phyloP scores from a whole-genome alignment of 139 green algal species.

The Coelastrella sp. region DNA sequence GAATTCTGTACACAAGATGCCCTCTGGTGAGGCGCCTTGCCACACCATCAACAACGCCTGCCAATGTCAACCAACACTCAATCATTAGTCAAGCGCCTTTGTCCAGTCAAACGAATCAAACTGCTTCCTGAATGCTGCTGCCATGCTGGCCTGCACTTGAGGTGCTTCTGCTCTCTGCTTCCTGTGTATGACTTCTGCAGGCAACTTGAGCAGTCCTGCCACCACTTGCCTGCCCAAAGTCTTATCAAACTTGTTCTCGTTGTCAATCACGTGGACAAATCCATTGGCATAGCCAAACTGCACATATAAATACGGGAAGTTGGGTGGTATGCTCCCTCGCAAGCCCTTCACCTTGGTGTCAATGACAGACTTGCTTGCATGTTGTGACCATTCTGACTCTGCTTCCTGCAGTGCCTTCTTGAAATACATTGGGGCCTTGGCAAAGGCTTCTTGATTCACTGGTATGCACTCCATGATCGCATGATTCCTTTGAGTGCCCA shows the following conservation, averaged over 20 bases:
- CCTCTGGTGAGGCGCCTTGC: no score
- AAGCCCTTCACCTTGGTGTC: constrained; percentile 94
- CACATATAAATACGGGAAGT: constrained; percentile 96
- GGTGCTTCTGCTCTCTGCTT: constrained; percentile 32
- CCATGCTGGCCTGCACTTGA: constrained; percentile 59
- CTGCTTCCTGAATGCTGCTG: constrained; percentile 78
- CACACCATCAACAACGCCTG: no score
- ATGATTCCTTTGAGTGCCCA: constrained; percentile 72
- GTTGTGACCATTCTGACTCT: constrained; percentile 93
- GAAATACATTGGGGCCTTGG: constrained; percentile 66
- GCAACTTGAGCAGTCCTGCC: constrained; percentile 87
- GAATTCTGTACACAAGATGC: no score
- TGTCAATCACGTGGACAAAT: constrained; percentile 96
- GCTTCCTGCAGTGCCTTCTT: constrained; percentile 90
- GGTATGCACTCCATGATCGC: constrained; percentile 90
- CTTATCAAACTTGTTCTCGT: constrained; percentile 87
- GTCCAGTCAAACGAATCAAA: constrained; percentile 93
- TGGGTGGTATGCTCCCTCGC: constrained; percentile 88
- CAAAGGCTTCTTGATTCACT: constrained; percentile 53
- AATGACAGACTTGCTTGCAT: constrained; percentile 92
- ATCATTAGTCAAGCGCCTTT: constrained; percentile 69
- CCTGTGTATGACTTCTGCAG: constrained; percentile 80
- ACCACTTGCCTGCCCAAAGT: constrained; percentile 81
- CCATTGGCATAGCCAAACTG: constrained; percentile 81
- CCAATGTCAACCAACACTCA: no score